Evolutionary conservation across 1,284 basidiomycete species (phyloP).

Genomic region (Sanguinoderma infundibulare): DNA sequence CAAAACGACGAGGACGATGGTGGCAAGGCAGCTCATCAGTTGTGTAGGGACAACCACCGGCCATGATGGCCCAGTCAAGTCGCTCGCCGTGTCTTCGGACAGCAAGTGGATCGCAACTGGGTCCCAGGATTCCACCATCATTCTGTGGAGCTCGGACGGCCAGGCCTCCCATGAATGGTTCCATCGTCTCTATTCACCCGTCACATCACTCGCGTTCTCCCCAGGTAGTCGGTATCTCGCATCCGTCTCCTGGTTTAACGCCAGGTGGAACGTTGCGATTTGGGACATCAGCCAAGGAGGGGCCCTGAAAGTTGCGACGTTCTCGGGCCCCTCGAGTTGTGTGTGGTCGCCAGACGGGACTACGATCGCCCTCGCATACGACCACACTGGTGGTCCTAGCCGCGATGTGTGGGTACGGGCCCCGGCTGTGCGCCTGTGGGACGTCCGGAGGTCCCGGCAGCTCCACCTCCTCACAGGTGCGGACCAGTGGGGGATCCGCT

Average conservation of each 20-base stretch:
- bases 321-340: background rate
- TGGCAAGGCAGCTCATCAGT: background rate
- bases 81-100: background rate
- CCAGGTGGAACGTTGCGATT: background rate
- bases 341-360: background rate
- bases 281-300: background rate
- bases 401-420: too few relatives aligned
- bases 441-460: background rate
- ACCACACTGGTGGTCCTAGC: too few relatives aligned
- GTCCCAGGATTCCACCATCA: background rate
- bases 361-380: background rate
- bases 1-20: too few relatives aligned
- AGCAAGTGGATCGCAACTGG: background rate
- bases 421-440: background rate
- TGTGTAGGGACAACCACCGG: background rate
- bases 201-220: background rate
- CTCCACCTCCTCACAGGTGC: background rate
- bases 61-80: background rate
- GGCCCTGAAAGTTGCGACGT: background rate
- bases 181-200: background rate
- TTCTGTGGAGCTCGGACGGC: background rate
- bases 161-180: background rate
- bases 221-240: background rate
- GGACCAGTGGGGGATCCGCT: too few relatives aligned
- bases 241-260: background rate